Evolutionary conservation across 495 filamentous ascomycete genomes (phyloP).

Genomic region (Hypoxylon perforatum): DNA sequence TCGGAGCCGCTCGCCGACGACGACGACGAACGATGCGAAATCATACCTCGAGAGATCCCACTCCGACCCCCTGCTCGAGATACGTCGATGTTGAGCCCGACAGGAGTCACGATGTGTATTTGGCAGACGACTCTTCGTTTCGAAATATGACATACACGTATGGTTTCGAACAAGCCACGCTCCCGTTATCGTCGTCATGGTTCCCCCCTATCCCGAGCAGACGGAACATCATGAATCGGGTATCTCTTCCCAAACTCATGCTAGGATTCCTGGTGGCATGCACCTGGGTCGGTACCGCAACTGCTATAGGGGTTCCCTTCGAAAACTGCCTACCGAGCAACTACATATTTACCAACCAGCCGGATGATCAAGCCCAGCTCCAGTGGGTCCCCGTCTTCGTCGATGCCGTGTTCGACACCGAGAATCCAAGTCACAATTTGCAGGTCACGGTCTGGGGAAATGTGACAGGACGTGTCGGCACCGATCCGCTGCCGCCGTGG

Average conservation of each 20-base stretch:
- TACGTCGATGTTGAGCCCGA: constrained; percentile 29
- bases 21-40: constrained; percentile 46
- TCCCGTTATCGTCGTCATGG: constrained; percentile 10
- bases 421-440: constrained; percentile 70
- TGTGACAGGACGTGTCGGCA: constrained; percentile 71
- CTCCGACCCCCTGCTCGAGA: constrained; percentile 28
- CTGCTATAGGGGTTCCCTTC: constrained; percentile 76
- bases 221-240: constrained; percentile 4
- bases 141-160: constrained; percentile 29
- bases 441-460: constrained; percentile 90
- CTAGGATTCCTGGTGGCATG: constrained; percentile 40
- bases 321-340: constrained; percentile 80
- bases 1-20: constrained; percentile 26
- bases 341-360: constrained; percentile 63
- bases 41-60: constrained; percentile 34
- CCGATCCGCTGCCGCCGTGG: constrained; percentile 64
- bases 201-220: constrained; percentile 7
- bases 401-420: constrained; percentile 75
- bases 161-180: constrained; percentile 16
- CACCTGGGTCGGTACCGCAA: constrained; percentile 44
- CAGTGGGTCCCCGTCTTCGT: constrained; percentile 84
- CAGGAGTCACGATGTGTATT: constrained; percentile 35
- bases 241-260: constrained; percentile 13
- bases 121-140: constrained; percentile 15
- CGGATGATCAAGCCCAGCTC: constrained; percentile 55